Evolutionary conservation across 208 protist species (phyloP).

Genomic region (Acanthamoeba triangularis): DNA sequence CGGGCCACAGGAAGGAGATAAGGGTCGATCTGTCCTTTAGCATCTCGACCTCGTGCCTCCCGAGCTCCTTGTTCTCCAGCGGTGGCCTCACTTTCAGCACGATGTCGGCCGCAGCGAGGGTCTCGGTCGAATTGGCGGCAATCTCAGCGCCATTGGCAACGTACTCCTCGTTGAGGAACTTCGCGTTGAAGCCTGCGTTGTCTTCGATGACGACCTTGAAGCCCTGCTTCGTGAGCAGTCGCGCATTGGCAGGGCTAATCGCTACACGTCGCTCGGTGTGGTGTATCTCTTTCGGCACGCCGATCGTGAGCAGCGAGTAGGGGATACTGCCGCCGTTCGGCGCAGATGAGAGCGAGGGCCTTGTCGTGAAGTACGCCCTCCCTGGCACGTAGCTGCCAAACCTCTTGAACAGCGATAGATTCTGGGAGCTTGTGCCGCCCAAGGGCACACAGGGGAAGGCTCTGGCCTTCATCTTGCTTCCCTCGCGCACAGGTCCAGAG

Average conservation of each 20-base stretch:
- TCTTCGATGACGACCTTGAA: conserved; percentile 89
- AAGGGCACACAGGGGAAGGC: background rate
- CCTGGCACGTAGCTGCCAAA: conserved; percentile 52
- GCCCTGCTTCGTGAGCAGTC: conserved; percentile 89
- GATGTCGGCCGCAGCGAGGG: conserved; percentile 87
- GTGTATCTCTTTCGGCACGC: conserved; percentile 85
- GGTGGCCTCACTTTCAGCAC: conserved; percentile 92
- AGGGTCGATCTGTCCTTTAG: conserved; percentile 86
- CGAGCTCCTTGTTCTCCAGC: conserved; percentile 48
- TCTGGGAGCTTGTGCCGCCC: background rate
- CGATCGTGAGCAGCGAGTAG: conserved; percentile 79
- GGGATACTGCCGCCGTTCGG: background rate
- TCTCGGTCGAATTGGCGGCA: conserved; percentile 74
- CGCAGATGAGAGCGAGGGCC: background rate
- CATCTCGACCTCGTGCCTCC: conserved; percentile 86
- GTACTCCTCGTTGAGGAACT: conserved; percentile 91
- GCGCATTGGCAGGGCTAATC: conserved; percentile 85
- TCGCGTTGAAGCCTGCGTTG: conserved; percentile 89
- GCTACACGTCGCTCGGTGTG: conserved; percentile 88
- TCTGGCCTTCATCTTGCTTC: conserved; percentile 3
- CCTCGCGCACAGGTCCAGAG: background rate
- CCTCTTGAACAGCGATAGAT: background rate
- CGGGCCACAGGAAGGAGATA: conserved; percentile 91
- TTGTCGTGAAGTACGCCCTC: conserved; percentile 17
- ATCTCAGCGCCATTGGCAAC: conserved; percentile 89